These are phyloP conservation scores for Bruguiera gymnorhiza DNA, from an alignment of 345 rosid species.

Conservation along the genomic window DNA sequence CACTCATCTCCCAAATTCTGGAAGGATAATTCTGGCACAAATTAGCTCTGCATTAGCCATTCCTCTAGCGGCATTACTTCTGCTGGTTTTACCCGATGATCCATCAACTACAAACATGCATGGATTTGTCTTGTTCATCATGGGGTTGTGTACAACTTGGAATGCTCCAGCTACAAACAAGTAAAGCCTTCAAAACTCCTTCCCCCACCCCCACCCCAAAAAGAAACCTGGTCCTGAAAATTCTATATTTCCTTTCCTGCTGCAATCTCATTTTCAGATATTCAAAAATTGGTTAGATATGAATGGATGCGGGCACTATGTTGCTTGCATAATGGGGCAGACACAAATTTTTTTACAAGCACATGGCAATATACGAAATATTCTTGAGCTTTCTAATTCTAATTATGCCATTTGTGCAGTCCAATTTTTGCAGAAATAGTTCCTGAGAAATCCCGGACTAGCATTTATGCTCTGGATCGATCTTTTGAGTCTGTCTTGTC, in stretches of 20 bases:
- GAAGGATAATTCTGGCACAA: constrained; percentile 82
- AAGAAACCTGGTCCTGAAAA: not conserved
- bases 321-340: too few relatives aligned
- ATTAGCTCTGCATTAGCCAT: constrained; percentile 85
- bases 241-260: not conserved
- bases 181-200: constrained; percentile 4
- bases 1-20: constrained; percentile 58
- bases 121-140: constrained; percentile 37
- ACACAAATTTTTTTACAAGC: too few relatives aligned
- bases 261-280: too few relatives aligned
- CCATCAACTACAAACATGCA: constrained; percentile 55
- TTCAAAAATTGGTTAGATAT: too few relatives aligned
- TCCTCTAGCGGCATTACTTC: constrained; percentile 77
- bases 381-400: not conserved
- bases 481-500: constrained; percentile 77
- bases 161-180: constrained; percentile 30
- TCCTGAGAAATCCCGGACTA: constrained; percentile 74
- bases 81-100: constrained; percentile 67
- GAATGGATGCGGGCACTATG: too few relatives aligned
- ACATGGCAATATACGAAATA: too few relatives aligned
- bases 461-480: constrained; percentile 74
- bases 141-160: constrained; percentile 23
- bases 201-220: too few relatives aligned
- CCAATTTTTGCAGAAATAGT: constrained; percentile 94
- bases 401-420: constrained; percentile 32